phyloP scores from a whole-genome alignment of 1,284 basidiomycete species.

The Tilletia walkeri region DNA sequence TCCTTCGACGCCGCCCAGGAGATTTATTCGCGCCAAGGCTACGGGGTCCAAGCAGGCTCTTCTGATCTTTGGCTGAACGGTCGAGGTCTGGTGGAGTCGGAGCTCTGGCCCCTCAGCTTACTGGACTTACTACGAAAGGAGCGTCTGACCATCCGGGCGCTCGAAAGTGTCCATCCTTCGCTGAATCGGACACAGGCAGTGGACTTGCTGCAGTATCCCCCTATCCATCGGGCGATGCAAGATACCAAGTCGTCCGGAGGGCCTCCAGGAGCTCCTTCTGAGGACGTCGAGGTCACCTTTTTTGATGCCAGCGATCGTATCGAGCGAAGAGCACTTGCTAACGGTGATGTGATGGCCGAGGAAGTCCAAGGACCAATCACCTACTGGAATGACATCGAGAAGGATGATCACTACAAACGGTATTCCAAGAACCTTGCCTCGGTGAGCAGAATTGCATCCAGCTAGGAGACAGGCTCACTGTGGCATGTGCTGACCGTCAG shows the following conservation, averaged over 20 bases:
- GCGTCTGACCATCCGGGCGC: conserved; percentile 62
- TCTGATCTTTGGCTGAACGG: conserved; percentile 53
- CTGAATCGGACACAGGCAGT: conserved; percentile 69
- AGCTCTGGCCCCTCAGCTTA: conserved; percentile 34
- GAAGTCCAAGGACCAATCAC: conserved; percentile 63
- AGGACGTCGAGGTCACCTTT: conserved; percentile 59
- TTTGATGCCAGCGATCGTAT: conserved; percentile 52
- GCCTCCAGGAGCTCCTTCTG: neutral
- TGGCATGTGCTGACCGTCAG: no score
- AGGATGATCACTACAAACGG: conserved; percentile 61
- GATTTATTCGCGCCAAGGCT: neutral
- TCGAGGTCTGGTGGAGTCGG: conserved; percentile 23
- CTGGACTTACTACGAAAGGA: conserved; percentile 66
- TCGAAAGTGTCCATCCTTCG: conserved; percentile 54
- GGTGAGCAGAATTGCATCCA: neutral
- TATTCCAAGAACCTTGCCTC: conserved; percentile 29
- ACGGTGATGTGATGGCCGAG: neutral
- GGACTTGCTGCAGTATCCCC: conserved; percentile 62
- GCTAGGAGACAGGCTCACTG: neutral
- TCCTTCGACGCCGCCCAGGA: conserved; percentile 2
- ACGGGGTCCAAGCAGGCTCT: conserved; percentile 30
- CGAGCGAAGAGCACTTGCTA: conserved; percentile 22
- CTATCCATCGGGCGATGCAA: conserved; percentile 30
- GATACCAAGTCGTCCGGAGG: conserved; percentile 22
- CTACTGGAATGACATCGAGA: conserved; percentile 88